Conservation (phyloP, 768 basidiomycete species). For the Tulasnella sp. region DNA sequence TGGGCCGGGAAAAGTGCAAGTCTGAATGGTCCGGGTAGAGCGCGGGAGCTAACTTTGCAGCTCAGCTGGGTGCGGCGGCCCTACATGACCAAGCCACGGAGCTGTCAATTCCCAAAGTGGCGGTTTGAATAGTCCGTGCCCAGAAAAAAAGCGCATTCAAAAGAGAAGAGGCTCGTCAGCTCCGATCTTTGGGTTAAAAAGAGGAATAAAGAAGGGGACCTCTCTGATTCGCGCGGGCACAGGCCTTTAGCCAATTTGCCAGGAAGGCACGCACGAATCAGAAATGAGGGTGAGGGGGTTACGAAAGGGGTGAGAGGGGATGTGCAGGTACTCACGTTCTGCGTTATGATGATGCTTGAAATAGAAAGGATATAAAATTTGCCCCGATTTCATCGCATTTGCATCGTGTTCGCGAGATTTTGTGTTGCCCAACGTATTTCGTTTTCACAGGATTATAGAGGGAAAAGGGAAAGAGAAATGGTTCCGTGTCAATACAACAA, state of each 20-base stretch:
- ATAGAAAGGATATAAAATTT: too few species aligned
- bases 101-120: neutral
- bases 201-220: neutral
- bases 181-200: neutral
- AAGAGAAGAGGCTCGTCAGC: neutral
- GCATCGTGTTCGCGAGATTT: neutral
- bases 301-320: neutral
- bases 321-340: neutral
- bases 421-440: too few species aligned
- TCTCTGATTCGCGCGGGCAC: neutral
- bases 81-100: neutral
- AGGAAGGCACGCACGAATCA: neutral
- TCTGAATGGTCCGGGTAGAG: neutral
- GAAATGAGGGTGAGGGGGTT: too few species aligned
- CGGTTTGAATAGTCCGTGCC: neutral
- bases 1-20: neutral
- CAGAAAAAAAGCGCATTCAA: too few species aligned
- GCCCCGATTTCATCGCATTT: too few species aligned
- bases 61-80: neutral
- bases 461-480: neutral
- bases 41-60: neutral
- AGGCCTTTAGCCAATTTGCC: neutral
- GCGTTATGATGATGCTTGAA: neutral
- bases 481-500: neutral
- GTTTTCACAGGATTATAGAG: neutral